Conservation (phyloP, 371 early-diverging fungal genomes). For the Mucor saturninus region DNA sequence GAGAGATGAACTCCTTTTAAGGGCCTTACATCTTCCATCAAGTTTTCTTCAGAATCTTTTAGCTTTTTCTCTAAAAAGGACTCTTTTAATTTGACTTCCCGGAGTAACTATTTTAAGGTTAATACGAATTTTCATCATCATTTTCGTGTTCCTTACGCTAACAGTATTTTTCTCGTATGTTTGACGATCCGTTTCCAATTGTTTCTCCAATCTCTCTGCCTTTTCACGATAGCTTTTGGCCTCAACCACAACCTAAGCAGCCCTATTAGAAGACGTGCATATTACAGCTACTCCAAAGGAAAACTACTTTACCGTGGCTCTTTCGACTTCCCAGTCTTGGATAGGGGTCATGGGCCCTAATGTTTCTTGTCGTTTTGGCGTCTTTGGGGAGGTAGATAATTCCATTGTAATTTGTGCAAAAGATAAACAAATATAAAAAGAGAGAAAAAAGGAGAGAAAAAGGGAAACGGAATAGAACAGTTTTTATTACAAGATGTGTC, state of each 20-base stretch:
- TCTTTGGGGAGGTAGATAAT: slow-evolving; percentile 9
- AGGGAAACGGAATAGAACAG: background rate
- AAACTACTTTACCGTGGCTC: slow-evolving; percentile 32
- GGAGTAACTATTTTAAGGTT: slow-evolving; percentile 30
- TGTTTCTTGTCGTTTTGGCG: slow-evolving; percentile 32
- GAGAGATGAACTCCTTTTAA: background rate
- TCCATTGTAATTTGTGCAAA: slow-evolving; percentile 16
- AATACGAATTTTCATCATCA: background rate
- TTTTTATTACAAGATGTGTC: slow-evolving; percentile 14
- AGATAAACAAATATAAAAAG: slow-evolving; percentile 13
- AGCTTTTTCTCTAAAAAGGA: slow-evolving; percentile 30
- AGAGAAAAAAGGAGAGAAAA: slow-evolving; percentile 2
- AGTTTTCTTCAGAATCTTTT: slow-evolving; percentile 28
- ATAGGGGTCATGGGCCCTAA: slow-evolving; percentile 37
- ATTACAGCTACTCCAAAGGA: background rate
- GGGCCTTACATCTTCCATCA: slow-evolving; percentile 26
- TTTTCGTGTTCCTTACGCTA: slow-evolving; percentile 26
- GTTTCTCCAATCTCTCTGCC: slow-evolving; percentile 31
- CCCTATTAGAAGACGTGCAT: no score
- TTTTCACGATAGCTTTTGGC: slow-evolving; percentile 26
- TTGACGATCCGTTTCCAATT: slow-evolving; percentile 28
- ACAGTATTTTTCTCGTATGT: slow-evolving; percentile 35
- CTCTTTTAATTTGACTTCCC: slow-evolving; percentile 41
- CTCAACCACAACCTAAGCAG: slow-evolving; percentile 26
- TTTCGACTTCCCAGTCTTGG: slow-evolving; percentile 45